Percentiles rank a stretch among this genome's conserved stretches.
Conservation (phyloP, 805 yeast species). For the Candida adriatica region DNA sequence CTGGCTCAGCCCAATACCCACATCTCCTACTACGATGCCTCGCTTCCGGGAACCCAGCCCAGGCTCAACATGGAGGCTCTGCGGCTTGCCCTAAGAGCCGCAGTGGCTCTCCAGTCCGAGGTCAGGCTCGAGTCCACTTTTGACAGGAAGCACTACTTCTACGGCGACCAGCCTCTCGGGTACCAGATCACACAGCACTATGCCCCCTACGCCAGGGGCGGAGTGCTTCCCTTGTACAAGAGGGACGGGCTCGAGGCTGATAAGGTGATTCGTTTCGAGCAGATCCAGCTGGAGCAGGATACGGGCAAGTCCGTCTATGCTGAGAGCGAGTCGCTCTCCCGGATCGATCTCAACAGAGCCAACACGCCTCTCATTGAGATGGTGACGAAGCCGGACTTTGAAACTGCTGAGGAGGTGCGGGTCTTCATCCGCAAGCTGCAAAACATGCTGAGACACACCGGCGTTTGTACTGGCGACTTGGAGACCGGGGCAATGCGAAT, state of each 20-base stretch:
- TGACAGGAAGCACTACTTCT: slow-evolving; percentile 93
- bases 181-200: slow-evolving; percentile 92
- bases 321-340: slow-evolving; percentile 28
- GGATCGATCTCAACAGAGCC: slow-evolving; percentile 77
- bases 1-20: slow-evolving; percentile 57
- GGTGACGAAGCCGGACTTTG: slow-evolving; percentile 87
- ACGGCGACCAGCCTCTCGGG: slow-evolving; percentile 94
- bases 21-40: slow-evolving; percentile 74
- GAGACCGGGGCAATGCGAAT: slow-evolving; percentile 95
- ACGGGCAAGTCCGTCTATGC: slow-evolving; percentile 75
- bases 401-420: slow-evolving; percentile 56
- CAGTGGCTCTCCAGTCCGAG: slow-evolving; percentile 56
- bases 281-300: slow-evolving; percentile 91
- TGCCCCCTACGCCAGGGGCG: slow-evolving; percentile 70
- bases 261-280: slow-evolving; percentile 56
- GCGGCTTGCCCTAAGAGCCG: slow-evolving; percentile 62
- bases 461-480: slow-evolving; percentile 81
- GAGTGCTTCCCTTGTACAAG: slow-evolving; percentile 42
- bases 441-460: slow-evolving; percentile 56
- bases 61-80: slow-evolving; percentile 68
- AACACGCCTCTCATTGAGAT: slow-evolving; percentile 85
- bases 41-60: slow-evolving; percentile 93
- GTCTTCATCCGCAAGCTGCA: slow-evolving; percentile 80
- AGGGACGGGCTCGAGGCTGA: slow-evolving; percentile 44
- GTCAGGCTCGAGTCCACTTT: slow-evolving; percentile 57